Base-by-base conservation (phyloP, 768 basidiomycete species). In the Candolleomyces aberdarensis region DNA sequence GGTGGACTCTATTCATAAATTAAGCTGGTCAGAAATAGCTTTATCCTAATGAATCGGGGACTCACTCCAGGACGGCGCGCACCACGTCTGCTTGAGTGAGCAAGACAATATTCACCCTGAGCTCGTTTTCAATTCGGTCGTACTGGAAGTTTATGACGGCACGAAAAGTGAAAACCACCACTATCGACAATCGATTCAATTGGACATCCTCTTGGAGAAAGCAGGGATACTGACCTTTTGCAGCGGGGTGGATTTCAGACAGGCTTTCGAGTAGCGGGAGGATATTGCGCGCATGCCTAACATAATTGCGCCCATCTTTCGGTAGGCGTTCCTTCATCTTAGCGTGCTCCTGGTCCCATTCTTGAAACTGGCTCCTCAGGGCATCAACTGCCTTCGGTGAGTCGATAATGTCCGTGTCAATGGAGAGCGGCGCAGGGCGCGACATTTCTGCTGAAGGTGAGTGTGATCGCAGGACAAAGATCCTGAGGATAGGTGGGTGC, bases 41-140 rank as follows among this genome's bases (percentile, higher is more conserved):
- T 22, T 19, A 10, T 29, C n/a, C 40, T 40, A 60, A 14, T 49
- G 4, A 48, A 52, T 19, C 52, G 32, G 51, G 52, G 22, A 44
- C 54, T 11, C 44, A 67, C 66, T 65, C 65, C 19, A 67, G 59
- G 10, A 67, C 56, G 5, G 59, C 59, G 22, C 63, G 59, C 66
- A 67, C 65, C 64, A 67, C 61, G 22, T 67, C 63, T 17, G 61
- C 57, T 44, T 64, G 63, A 4, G 66, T 52, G n/a, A 67, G 56
- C 6, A 67, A 59, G 9, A 67, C 61, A 17, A 48, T 60, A 0
- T 56, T 50, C 22, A 65, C 61, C 14, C 66, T 58, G 8, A 65
- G 61, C 26, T 65, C 62, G 49, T 67, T 67, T 31, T 64, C 64
- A 40, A 59, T 44, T 32, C 64, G 50, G 17, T 65, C 66, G 51